Conservation (phyloP, 1,284 basidiomycete genomes). For the Ustilago curta region DNA sequence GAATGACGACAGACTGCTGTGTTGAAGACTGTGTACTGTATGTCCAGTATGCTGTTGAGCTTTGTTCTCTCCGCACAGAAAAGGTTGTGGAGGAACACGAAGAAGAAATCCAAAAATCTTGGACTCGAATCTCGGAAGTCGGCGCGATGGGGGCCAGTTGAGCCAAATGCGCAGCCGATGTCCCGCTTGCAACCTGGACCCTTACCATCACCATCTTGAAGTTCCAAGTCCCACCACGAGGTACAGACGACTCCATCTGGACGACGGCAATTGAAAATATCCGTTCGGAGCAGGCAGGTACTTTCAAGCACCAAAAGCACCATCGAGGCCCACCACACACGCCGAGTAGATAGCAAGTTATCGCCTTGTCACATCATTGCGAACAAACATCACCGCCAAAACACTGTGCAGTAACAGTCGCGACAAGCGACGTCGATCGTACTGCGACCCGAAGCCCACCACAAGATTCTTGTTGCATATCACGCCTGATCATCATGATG, state of each 20-base stretch:
- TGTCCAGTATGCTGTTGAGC: constrained; percentile 10
- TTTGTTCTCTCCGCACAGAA: background rate
- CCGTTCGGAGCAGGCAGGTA: background rate
- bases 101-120: constrained; percentile 23
- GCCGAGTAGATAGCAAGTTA: background rate
- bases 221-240: background rate
- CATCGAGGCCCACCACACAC: no score
- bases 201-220: constrained; percentile 29
- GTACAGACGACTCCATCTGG: background rate
- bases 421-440: background rate
- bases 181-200: constrained; percentile 34
- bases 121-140: constrained; percentile 29
- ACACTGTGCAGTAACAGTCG: background rate
- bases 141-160: background rate
- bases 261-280: background rate
- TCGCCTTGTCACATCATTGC: background rate
- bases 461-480: background rate
- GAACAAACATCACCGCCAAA: background rate
- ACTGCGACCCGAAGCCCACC: background rate
- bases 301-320: no score
- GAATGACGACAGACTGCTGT: background rate
- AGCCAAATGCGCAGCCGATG: constrained; percentile 10
- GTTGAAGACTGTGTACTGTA: constrained; percentile 3
- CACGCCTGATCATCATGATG: constrained; percentile 21
- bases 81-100: constrained; percentile 30